Evolutionary conservation across 2,329 filamentous ascomycete species (phyloP), one percentile per base, ranked within the genome.

Genomic region (Gliomastix tumulicola): DNA sequence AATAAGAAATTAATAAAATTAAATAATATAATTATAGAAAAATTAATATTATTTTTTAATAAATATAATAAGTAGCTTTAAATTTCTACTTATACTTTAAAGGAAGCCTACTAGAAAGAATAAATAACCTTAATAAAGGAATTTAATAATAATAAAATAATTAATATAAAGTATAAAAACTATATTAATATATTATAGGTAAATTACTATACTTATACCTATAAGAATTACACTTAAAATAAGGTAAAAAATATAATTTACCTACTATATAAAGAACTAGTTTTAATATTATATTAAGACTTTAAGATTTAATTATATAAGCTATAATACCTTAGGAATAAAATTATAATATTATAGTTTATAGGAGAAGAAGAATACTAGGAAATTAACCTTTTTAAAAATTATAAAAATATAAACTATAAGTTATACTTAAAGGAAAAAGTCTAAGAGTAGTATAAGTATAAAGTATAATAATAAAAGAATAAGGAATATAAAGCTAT

Each of bases 401-500:
- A 31, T 9, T 8, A 31, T 12, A 31, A 9, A 12, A 31, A 17
- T 12, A 31, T 31, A 31, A 31, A 17, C 9, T 12, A 31, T 9
- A 31, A 11, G 9, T 31, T 12, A 31, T 31, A 12, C 16, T 31
- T 31, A 31, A 17, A 31, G 9, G 16, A 31, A n/a, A n/a, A n/a
- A n/a, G n/a, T n/a, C n/a, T n/a, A n/a, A n/a, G n/a, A n/a, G n/a
- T n/a, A n/a, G n/a, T n/a, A n/a, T n/a, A n/a, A n/a, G n/a, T n/a
- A n/a, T n/a, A n/a, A n/a, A n/a, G n/a, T n/a, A n/a, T 12, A 31
- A 9, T 9, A 12, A 31, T 31, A 9, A 31, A 31, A 12, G 9
- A 31, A 31, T 31, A 12, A 31, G 16, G 9, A 31, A 31, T 12
- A 31, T 31, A 31, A 31, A 31, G 30, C 16, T 31, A 31, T 31